phyloP scores from a whole-genome alignment of 805 yeast genomes.

The Nakazawaea ambrosiae region DNA sequence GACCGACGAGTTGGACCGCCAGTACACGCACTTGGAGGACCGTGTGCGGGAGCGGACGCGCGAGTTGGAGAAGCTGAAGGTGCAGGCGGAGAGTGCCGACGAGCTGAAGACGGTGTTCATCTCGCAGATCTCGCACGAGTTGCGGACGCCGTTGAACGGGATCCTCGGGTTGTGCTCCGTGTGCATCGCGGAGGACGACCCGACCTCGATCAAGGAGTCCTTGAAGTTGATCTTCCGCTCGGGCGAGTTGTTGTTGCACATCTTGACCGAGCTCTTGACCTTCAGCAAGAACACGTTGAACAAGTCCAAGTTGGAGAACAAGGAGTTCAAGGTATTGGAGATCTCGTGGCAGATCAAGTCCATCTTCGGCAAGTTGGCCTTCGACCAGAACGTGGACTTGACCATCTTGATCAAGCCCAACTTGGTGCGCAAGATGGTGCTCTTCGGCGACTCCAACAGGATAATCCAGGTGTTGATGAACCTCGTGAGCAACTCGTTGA shows the following conservation, averaged over 20 bases:
- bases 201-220: conserved; percentile 60
- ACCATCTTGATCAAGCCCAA: conserved; percentile 59
- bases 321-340: conserved; percentile 73
- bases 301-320: conserved; percentile 73
- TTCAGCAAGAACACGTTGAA: conserved; percentile 90
- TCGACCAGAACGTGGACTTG: conserved; percentile 67
- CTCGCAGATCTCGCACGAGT: conserved; percentile 89
- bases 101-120: conserved; percentile 93
- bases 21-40: conserved; percentile 80
- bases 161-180: conserved; percentile 93
- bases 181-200: conserved; percentile 81
- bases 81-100: conserved; percentile 81
- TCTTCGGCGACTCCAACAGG: conserved; percentile 85
- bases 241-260: conserved; percentile 84
- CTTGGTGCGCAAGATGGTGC: conserved; percentile 49
- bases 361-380: conserved; percentile 75
- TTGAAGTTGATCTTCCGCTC: conserved; percentile 80
- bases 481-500: conserved; percentile 81
- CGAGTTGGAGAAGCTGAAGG: conserved; percentile 82
- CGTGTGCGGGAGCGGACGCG: conserved; percentile 80
- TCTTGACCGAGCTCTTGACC: conserved; percentile 83
- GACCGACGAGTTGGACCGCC: conserved; percentile 82
- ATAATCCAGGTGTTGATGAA: conserved; percentile 91
- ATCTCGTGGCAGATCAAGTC: conserved; percentile 80
- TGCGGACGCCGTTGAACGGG: conserved; percentile 94